These are phyloP conservation scores for Schizopora paradoxa DNA, from an alignment of 1,284 basidiomycete species.

Conservation along the genomic window DNA sequence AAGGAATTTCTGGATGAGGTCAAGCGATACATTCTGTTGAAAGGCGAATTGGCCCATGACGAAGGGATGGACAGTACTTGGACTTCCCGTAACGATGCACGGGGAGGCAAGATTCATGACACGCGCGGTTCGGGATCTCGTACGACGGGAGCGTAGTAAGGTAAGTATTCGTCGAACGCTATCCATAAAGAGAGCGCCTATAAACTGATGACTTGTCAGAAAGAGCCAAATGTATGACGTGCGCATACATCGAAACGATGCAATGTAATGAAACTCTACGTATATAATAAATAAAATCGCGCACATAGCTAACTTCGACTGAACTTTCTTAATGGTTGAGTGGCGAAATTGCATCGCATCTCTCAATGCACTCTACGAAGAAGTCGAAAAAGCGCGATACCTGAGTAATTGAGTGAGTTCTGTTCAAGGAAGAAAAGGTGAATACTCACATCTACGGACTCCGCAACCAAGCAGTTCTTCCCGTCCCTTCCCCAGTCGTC, in stretches of 20 bases:
- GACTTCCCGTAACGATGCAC: slow-evolving; percentile 2
- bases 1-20: no score
- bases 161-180: no score
- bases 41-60: no score
- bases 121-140: slow-evolving; percentile 21
- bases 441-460: slow-evolving; percentile 55
- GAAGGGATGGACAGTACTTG: no score
- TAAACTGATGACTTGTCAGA: no score
- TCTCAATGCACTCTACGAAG: slow-evolving; percentile 53
- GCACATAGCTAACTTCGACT: no score
- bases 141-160: slow-evolving; percentile 29
- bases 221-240: no score
- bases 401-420: slow-evolving; percentile 32
- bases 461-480: slow-evolving; percentile 68
- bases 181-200: no score
- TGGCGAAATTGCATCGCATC: slow-evolving; percentile 55
- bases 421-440: slow-evolving; percentile 1
- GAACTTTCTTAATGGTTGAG: slow-evolving; percentile 32
- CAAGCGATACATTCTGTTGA: no score
- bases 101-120: slow-evolving; percentile 15
- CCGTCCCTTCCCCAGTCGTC: slow-evolving; percentile 62
- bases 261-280: no score
- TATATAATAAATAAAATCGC: no score
- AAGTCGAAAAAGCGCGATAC: slow-evolving; percentile 59
- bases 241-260: no score